Percentiles rank a stretch among this genome's conserved stretches.
phyloP scores from a whole-genome alignment of 768 basidiomycete species.

The Zangia roseola region DNA sequence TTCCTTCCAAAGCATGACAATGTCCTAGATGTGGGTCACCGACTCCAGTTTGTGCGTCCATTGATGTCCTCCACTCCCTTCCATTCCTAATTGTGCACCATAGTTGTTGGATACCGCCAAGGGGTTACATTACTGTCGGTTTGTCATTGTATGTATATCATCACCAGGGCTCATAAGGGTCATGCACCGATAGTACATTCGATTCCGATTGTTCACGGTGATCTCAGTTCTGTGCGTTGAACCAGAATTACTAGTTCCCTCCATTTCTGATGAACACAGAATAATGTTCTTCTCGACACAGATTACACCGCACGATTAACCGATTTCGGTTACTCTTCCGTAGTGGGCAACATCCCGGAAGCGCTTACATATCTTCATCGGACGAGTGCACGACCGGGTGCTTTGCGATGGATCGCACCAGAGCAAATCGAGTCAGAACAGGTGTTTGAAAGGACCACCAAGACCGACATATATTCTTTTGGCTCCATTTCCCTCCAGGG shows the following conservation, averaged over 20 bases:
- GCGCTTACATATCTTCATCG: slow-evolving; percentile 4
- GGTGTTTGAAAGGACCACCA: not conserved
- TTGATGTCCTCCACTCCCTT: not conserved
- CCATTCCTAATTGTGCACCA: slow-evolving; percentile 14
- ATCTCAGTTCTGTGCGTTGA: slow-evolving; percentile 16
- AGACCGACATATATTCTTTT: slow-evolving; percentile 15
- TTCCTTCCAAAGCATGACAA: not conserved
- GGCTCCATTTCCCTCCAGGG: slow-evolving; percentile 29
- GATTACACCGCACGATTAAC: slow-evolving; percentile 36
- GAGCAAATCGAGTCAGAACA: slow-evolving; percentile 26
- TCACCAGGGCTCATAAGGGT: fast-evolving
- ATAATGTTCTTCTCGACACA: slow-evolving; percentile 15
- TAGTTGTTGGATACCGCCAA: slow-evolving; percentile 15
- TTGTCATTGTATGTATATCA: not conserved
- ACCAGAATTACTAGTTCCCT: too few species aligned
- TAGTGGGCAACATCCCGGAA: slow-evolving; percentile 9
- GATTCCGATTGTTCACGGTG: slow-evolving; percentile 13
- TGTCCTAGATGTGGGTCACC: not conserved
- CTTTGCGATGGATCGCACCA: slow-evolving; percentile 45
- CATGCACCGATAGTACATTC: slow-evolving; percentile 11
- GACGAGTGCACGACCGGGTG: slow-evolving; percentile 32
- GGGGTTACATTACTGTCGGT: slow-evolving; percentile 17
- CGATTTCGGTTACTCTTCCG: slow-evolving; percentile 43
- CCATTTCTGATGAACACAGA: slow-evolving; percentile 4
- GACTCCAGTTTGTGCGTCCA: slow-evolving; percentile 16